These are phyloP conservation scores for Dactylellina parvicollis DNA, from an alignment of 2,329 filamentous ascomycete genomes.

Conservation along the genomic window DNA sequence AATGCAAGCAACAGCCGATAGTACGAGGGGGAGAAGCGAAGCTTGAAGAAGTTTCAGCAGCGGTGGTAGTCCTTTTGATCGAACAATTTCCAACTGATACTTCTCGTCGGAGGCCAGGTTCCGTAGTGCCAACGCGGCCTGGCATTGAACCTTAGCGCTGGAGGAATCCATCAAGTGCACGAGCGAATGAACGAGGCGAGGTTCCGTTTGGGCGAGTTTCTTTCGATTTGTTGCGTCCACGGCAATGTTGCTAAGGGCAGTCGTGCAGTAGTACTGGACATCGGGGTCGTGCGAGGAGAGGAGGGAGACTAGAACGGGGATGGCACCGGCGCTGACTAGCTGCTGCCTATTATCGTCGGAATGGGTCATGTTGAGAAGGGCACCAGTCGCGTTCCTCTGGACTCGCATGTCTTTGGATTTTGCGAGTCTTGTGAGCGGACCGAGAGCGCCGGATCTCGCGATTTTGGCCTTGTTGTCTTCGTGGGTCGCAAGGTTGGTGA, in stretches of 20 bases:
- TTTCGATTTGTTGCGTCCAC: conserved; percentile 91
- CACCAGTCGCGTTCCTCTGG: conserved; percentile 95
- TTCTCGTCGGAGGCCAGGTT: conserved; percentile 98
- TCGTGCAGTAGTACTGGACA: conserved; percentile 99
- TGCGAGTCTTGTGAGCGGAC: conserved; percentile 86
- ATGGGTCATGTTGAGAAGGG: conserved; percentile 98
- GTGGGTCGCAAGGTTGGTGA: conserved; percentile 96
- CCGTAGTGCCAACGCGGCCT: conserved; percentile 90
- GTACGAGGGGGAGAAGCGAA: conserved; percentile 91
- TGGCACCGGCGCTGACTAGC: conserved; percentile 95
- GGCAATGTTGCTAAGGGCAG: conserved; percentile 96
- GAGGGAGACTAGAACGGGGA: conserved; percentile 93
- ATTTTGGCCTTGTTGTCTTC: conserved; percentile 99
- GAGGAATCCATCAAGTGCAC: conserved; percentile 98
- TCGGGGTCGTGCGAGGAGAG: conserved; percentile 93
- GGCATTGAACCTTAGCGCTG: conserved; percentile 96
- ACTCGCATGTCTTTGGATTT: conserved; percentile 99
- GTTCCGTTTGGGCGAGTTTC: conserved; percentile 88
- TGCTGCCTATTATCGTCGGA: conserved; percentile 98
- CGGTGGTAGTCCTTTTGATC: conserved; percentile 83
- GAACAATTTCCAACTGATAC: conserved; percentile 97
- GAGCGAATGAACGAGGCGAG: conserved; percentile 88
- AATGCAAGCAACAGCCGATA: conserved; percentile 97
- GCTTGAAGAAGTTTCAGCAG: conserved; percentile 91
- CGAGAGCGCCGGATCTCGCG: conserved; percentile 89